These are phyloP conservation scores for Metroxylon sagu DNA, from an alignment of 176 grass and related monocot species.

Conservation along the genomic window DNA sequence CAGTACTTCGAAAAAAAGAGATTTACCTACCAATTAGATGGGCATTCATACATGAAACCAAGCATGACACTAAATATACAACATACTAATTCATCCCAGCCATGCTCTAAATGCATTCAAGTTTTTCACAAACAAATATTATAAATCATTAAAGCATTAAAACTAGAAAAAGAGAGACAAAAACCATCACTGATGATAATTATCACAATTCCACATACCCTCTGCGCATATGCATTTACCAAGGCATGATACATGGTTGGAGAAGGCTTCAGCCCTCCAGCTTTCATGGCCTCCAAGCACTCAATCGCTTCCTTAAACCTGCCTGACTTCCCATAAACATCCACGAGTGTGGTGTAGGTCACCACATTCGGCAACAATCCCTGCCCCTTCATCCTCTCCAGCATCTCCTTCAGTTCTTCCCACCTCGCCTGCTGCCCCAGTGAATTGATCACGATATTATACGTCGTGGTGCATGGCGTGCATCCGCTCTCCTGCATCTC, in stretches of 20 bases:
- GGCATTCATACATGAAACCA: too few relatives aligned
- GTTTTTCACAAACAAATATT: too few relatives aligned
- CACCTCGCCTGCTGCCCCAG: constrained; percentile 58
- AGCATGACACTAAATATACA: too few relatives aligned
- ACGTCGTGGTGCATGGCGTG: constrained; percentile 59
- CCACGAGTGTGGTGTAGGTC: constrained; percentile 88
- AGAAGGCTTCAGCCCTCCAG: constrained; percentile 57
- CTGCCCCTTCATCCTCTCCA: constrained; percentile 59
- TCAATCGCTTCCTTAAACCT: constrained; percentile 79
- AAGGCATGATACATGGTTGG: constrained; percentile 90
- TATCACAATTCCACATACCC: constrained; percentile 27
- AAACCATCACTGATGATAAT: too few relatives aligned
- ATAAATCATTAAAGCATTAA: too few relatives aligned
- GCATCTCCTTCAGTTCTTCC: constrained; percentile 56
- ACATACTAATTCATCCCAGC: too few relatives aligned
- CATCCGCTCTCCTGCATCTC: constrained; percentile 69
- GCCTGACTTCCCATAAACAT: constrained; percentile 91
- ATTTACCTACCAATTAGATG: too few relatives aligned
- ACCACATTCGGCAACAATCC: constrained; percentile 73
- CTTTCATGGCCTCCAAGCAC: constrained; percentile 84
- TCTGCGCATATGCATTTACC: constrained; percentile 91
- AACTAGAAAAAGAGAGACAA: too few relatives aligned
- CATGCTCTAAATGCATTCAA: too few relatives aligned
- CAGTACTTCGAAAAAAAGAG: too few relatives aligned
- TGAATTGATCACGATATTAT: constrained; percentile 88